phyloP scores from a whole-genome alignment of 495 filamentous ascomycete genomes.

The Aspergillus panamensis region DNA sequence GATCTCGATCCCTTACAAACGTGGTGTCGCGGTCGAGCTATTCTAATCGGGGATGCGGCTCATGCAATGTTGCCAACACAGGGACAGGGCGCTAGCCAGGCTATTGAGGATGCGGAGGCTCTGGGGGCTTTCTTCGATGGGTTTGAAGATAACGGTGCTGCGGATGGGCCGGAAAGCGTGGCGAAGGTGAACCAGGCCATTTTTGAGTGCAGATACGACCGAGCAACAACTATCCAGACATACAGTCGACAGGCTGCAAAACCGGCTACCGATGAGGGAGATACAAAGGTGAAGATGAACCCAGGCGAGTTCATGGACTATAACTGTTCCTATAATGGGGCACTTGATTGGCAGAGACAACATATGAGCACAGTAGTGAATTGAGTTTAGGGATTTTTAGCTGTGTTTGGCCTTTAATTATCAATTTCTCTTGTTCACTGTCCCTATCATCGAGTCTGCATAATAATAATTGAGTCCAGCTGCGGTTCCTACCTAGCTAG shows the following conservation, averaged over 20 bases:
- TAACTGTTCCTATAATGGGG: too few species aligned
- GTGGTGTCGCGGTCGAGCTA: conserved; percentile 36
- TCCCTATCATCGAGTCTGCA: too few species aligned
- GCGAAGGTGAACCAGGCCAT: conserved; percentile 1
- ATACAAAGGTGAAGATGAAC: too few species aligned
- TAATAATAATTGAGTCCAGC: too few species aligned
- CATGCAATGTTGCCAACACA: conserved; percentile 44
- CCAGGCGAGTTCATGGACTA: too few species aligned
- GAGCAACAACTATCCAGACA: conserved; percentile 15
- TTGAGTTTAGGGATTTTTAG: too few species aligned
- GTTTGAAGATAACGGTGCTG: conserved; percentile 4
- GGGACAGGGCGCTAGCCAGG: conserved; percentile 38
- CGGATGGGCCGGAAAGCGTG: neutral
- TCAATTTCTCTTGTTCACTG: too few species aligned
- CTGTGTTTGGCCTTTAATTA: too few species aligned
- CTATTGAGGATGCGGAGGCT: conserved; percentile 40
- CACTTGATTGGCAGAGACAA: too few species aligned
- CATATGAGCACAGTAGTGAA: too few species aligned
- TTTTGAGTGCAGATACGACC: conserved; percentile 10
- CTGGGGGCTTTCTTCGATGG: conserved; percentile 28
- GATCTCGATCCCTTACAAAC: conserved; percentile 39
- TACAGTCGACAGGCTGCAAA: conserved; percentile 37
- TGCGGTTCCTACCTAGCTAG: too few species aligned
- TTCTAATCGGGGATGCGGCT: conserved; percentile 45
- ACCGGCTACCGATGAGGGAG: too few species aligned